Percentiles rank a stretch among this genome's conserved stretches.
Conservation (phyloP, 306 rosid species). For the Neltuma alba region DNA sequence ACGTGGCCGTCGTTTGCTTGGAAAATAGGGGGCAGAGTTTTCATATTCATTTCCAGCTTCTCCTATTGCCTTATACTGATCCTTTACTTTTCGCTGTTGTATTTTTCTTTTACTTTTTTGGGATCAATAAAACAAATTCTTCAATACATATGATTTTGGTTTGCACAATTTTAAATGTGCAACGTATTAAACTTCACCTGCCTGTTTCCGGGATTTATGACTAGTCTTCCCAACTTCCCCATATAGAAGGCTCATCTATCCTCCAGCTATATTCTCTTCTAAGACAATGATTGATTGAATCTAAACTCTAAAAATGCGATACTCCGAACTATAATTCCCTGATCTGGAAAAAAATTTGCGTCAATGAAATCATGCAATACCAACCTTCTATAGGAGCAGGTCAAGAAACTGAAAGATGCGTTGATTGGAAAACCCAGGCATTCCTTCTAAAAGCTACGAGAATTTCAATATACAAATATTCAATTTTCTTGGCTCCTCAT, state of each 20-base stretch:
- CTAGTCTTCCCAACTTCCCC: background rate
- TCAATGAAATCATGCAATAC: too few relatives aligned
- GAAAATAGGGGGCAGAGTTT: conserved; percentile 44
- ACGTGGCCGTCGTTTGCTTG: conserved; percentile 78
- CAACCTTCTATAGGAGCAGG: background rate
- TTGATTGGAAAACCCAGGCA: background rate
- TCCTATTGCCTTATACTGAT: background rate
- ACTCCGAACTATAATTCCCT: too few relatives aligned
- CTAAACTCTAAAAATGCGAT: too few relatives aligned
- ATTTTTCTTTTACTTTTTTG: background rate
- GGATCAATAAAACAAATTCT: background rate
- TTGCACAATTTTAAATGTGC: conserved; percentile 21
- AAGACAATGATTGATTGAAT: too few relatives aligned
- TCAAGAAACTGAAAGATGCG: background rate
- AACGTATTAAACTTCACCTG: background rate
- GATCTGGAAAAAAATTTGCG: too few relatives aligned
- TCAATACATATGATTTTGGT: background rate
- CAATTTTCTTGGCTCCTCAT: background rate
- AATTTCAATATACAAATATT: background rate
- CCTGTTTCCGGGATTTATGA: background rate
- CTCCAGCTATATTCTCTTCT: background rate
- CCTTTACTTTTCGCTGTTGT: conserved; percentile 4
- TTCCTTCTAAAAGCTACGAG: background rate
- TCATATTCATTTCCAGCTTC: conserved; percentile 30
- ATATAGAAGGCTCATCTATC: background rate